Percentiles rank a stretch among this genome's conserved stretches.
Evolutionary conservation across 139 green algal species (phyloP).

Genomic region (Parachlorella kessleri): DNA sequence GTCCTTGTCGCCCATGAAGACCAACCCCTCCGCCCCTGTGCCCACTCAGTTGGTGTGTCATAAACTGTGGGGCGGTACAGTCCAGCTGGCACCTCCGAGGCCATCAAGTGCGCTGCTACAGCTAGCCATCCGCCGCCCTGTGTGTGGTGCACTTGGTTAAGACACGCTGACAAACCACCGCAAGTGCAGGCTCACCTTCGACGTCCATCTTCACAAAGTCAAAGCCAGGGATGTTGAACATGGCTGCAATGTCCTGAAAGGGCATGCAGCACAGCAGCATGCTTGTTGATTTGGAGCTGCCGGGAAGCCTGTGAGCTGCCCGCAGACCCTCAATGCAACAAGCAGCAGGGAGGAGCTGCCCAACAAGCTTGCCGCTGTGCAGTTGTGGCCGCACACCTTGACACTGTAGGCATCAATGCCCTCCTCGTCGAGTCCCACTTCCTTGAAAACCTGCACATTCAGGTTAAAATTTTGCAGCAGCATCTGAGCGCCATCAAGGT

Average conservation of each 20-base stretch:
- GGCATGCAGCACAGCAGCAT: not conserved
- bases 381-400: not conserved
- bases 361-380: not conserved
- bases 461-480: too few relatives aligned
- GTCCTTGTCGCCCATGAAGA: conserved; percentile 19
- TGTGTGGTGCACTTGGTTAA: not conserved
- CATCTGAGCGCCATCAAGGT: too few relatives aligned
- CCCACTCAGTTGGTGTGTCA: not conserved
- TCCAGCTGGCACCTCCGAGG: not conserved
- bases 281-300: too few relatives aligned
- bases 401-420: conserved; percentile 16
- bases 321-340: too few relatives aligned
- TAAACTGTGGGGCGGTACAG: not conserved
- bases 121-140: not conserved
- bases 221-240: conserved; percentile 16
- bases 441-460: conserved; percentile 13
- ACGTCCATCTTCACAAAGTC: conserved; percentile 37
- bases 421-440: not conserved
- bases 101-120: not conserved
- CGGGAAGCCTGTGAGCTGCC: too few relatives aligned
- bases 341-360: not conserved
- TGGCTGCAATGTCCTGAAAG: conserved; percentile 11
- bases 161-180: not conserved
- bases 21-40: conserved; percentile 16
- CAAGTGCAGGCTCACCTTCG: not conserved